Percentiles rank a stretch among this genome's conserved stretches.
Conservation (phyloP, 306 rosid genomes). For the Corylus avellana region DNA sequence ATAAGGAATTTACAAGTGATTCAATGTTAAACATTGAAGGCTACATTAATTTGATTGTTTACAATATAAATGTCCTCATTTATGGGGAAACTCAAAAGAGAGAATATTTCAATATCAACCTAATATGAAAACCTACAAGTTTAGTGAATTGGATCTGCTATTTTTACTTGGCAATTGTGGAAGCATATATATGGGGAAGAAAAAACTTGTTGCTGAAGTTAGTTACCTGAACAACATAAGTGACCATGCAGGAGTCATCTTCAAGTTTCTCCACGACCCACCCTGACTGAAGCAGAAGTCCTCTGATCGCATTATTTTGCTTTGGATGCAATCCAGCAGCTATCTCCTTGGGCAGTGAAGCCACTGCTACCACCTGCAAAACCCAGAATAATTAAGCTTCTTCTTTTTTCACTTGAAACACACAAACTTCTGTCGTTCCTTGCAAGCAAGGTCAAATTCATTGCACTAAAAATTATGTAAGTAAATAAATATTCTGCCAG, state of each 20-base stretch:
- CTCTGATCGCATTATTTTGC: conserved; percentile 84
- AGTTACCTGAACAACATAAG: conserved; percentile 84
- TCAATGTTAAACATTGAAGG: too few relatives aligned
- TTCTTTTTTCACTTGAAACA: too few relatives aligned
- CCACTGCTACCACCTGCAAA: conserved; percentile 83
- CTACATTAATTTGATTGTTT: too few relatives aligned
- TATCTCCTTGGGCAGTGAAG: conserved; percentile 86
- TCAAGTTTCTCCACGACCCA: conserved; percentile 91
- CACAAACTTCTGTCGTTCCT: neutral
- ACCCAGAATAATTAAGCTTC: neutral
- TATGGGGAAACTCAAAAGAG: too few relatives aligned
- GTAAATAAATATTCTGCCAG: neutral
- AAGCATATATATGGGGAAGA: neutral
- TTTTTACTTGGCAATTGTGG: neutral
- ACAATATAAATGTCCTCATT: too few relatives aligned
- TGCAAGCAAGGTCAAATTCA: too few relatives aligned
- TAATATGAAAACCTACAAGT: too few relatives aligned
- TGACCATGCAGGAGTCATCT: conserved; percentile 71
- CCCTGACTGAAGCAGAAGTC: conserved; percentile 77
- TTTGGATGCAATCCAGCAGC: conserved; percentile 84
- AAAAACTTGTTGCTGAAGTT: too few relatives aligned
- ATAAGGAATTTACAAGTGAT: too few relatives aligned
- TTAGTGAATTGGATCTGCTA: neutral
- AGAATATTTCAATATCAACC: too few relatives aligned
- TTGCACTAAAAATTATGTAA: neutral